phyloP scores from a whole-genome alignment of 768 basidiomycete species.

The Lyophyllum atratum region DNA sequence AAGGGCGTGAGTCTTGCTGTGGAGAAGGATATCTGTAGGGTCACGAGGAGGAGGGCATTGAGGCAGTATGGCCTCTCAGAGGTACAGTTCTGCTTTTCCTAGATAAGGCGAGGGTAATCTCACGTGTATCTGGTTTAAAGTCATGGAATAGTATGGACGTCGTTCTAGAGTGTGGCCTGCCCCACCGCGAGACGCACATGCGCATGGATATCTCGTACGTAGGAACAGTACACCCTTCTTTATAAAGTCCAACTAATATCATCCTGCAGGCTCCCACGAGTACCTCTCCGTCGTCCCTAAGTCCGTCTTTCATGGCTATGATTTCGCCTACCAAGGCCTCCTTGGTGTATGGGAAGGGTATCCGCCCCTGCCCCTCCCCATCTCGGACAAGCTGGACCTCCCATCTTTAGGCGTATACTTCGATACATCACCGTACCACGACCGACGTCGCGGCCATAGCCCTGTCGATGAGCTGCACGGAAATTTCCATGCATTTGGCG shows the following conservation, averaged over 20 bases:
- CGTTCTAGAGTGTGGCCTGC: slow-evolving; percentile 40
- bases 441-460: slow-evolving; percentile 4
- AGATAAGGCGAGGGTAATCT: neutral
- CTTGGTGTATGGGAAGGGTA: slow-evolving; percentile 83
- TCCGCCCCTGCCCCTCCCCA: slow-evolving; percentile 35
- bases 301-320: slow-evolving; percentile 66
- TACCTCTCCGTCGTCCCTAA: slow-evolving; percentile 55
- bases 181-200: slow-evolving; percentile 36
- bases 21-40: slow-evolving; percentile 77
- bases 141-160: slow-evolving; percentile 59
- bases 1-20: slow-evolving; percentile 49
- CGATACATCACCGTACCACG: slow-evolving; percentile 11
- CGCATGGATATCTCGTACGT: slow-evolving; percentile 71
- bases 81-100: slow-evolving; percentile 40
- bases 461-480: slow-evolving; percentile 13
- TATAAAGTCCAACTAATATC: neutral
- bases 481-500: slow-evolving; percentile 54
- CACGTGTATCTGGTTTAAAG: slow-evolving; percentile 35
- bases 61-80: slow-evolving; percentile 71
- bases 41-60: slow-evolving; percentile 64
- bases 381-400: slow-evolving; percentile 8
- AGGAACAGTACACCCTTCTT: neutral
- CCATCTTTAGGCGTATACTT: slow-evolving; percentile 9
- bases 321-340: slow-evolving; percentile 78
- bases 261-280: slow-evolving; percentile 58